Conservation (phyloP, 192 early-diverging fungal species). For the Martensiomyces pterosporus region DNA sequence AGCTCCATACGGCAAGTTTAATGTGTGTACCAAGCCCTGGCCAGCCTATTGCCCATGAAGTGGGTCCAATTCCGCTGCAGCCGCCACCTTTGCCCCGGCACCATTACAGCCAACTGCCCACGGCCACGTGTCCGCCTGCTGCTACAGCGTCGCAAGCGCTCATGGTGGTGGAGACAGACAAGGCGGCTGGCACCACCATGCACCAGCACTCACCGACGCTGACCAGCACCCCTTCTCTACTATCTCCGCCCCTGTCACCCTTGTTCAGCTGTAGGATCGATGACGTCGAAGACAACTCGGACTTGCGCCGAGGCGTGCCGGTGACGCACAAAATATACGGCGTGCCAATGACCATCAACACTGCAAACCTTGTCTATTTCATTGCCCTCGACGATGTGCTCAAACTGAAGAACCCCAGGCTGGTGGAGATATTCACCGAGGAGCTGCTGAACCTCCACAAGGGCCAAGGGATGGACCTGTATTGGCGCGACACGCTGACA, state of each 20-base stretch:
- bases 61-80: not conserved
- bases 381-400: constrained; percentile 73
- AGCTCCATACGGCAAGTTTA: constrained; percentile 92
- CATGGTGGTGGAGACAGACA: too few species aligned
- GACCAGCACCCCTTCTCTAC: too few species aligned
- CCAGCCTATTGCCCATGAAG: not conserved
- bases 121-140: too few species aligned
- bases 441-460: constrained; percentile 88
- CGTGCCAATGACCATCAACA: constrained; percentile 87
- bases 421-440: constrained; percentile 85
- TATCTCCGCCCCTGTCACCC: too few species aligned
- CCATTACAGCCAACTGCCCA: too few species aligned
- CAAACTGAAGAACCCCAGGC: constrained; percentile 59
- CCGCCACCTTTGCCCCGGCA: too few species aligned
- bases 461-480: constrained; percentile 97
- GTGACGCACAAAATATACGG: constrained; percentile 98
- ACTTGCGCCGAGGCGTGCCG: constrained; percentile 81
- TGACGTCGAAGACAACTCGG: constrained; percentile 93
- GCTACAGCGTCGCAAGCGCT: too few species aligned
- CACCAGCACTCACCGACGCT: constrained; percentile 25
- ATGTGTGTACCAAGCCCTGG: constrained; percentile 25
- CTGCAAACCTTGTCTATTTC: constrained; percentile 97
- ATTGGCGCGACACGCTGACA: constrained; percentile 86
- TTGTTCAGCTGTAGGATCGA: too few species aligned
- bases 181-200: not conserved